Base-by-base conservation (phyloP, 208 protist species). In the Endotrypanum monterogeii region DNA sequence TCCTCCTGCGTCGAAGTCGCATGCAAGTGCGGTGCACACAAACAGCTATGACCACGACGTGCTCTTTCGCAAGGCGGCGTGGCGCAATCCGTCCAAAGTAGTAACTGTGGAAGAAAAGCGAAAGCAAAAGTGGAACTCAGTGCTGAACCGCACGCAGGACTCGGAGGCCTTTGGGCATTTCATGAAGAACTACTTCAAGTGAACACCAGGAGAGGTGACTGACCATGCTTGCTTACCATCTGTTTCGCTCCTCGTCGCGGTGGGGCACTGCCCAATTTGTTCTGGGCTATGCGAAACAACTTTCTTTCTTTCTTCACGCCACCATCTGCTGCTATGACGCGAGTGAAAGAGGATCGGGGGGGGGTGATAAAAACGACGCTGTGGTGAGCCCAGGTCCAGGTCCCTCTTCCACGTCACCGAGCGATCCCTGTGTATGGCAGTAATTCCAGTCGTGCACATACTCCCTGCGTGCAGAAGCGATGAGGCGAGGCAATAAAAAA, bases 101-200 rank as follows among this genome's bases (percentile, higher is more conserved):
- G 32, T 51, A 4, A 76, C 65, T 1, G 73, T 75, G 4, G 71
- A 51, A 51, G 55, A 79, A 35, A 86, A 79, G 67, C 76, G 82
- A 18, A 81, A 78, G 30, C 70, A 78, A 28, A 88, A 86, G 74
- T 93, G 89, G 89, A 74, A 80, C 57, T 68, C 80, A 0, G 86
- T 90, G 30, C 54, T 74, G 25, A 93, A 93, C 72, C 79, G 83
- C 73, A 86, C 81, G 9, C 86, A 90, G 63, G 46, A 81, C 16
- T 90, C 86, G 16, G 74, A 65, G 9, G 73, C 83, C 7, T 89
- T 82, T 67, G 66, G 76, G 44, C 81, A 91, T 58, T 94, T 91
- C 61, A 91, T 94, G 83, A 86, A 88, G 75, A 78, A 80, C 50
- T 79, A 85, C 78, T 93, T 93, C 70, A 90, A 90, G 48, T 93